These are phyloP conservation scores for Biancaea sappan DNA, from an alignment of 306 rosid species.

Conservation along the genomic window DNA sequence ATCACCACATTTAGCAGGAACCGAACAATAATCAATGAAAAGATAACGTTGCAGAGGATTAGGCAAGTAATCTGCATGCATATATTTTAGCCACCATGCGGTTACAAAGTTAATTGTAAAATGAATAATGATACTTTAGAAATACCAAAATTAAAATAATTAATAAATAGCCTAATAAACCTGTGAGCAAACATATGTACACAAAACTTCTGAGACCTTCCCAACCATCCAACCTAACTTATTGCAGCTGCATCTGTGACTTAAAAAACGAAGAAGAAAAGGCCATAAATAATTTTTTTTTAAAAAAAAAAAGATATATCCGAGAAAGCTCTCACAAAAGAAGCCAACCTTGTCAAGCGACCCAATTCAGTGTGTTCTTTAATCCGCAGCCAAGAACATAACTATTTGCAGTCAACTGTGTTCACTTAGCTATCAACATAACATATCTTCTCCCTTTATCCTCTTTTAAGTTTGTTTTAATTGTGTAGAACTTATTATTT, in stretches of 20 bases:
- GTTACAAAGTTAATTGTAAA: not conserved
- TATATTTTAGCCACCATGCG: not conserved
- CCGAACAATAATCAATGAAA: slow-evolving; percentile 7
- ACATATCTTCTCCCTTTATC: not conserved
- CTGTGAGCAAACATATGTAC: not conserved
- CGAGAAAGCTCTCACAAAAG: not conserved
- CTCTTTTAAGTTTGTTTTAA: not conserved
- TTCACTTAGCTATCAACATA: slow-evolving; percentile 14
- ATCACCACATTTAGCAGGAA: slow-evolving; percentile 8
- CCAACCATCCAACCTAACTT: not conserved
- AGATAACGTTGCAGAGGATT: not conserved
- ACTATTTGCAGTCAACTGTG: not conserved
- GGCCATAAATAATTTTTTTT: not conserved
- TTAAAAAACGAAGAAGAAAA: not conserved
- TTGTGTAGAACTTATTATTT: not conserved
- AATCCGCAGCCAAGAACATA: not conserved
- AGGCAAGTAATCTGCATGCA: slow-evolving; percentile 4
- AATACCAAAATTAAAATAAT: not conserved
- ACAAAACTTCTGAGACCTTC: too few relatives aligned
- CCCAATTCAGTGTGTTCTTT: not conserved
- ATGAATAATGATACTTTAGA: not conserved
- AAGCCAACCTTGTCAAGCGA: not conserved
- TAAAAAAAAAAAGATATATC: not conserved
- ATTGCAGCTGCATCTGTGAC: not conserved
- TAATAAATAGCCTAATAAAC: not conserved